phyloP scores from a whole-genome alignment of 768 basidiomycete genomes.

The Mycena galericulata region DNA sequence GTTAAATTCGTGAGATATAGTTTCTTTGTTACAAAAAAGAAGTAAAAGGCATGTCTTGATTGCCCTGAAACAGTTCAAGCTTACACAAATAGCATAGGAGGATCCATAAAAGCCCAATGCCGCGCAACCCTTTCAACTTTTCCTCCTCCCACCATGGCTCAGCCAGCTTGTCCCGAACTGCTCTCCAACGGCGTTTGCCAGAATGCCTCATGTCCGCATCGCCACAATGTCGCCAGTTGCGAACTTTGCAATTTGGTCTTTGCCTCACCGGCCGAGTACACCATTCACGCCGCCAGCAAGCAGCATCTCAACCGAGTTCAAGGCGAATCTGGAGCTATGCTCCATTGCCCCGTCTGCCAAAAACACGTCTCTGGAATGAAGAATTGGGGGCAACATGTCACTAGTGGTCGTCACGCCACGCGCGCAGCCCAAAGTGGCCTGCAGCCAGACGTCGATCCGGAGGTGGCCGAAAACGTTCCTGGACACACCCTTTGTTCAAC shows the following conservation, averaged over 20 bases:
- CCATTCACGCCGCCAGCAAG: slow-evolving; percentile 44
- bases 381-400: slow-evolving; percentile 43
- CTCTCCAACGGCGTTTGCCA: slow-evolving; percentile 52
- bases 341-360: slow-evolving; percentile 49
- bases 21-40: background rate
- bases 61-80: background rate
- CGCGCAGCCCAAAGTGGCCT: slow-evolving; percentile 35
- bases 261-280: slow-evolving; percentile 32
- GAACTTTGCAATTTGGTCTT: slow-evolving; percentile 54
- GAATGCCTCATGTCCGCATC: slow-evolving; percentile 41
- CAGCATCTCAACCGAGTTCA: slow-evolving; percentile 45
- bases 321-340: slow-evolving; percentile 33
- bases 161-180: slow-evolving; percentile 48
- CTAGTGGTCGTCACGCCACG: slow-evolving; percentile 33
- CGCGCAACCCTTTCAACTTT: background rate
- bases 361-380: slow-evolving; percentile 35
- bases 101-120: background rate
- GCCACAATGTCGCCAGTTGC: slow-evolving; percentile 54
- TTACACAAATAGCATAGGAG: background rate
- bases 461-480: slow-evolving; percentile 38
- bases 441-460: slow-evolving; percentile 45
- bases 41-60: slow-evolving; percentile 6
- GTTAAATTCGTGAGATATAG: background rate
- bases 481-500: slow-evolving; percentile 42
- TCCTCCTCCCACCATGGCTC: slow-evolving; percentile 23